Evolutionary conservation across 2,329 filamentous ascomycete species (phyloP).

Genomic region (Sodiomyces alkalinus): DNA sequence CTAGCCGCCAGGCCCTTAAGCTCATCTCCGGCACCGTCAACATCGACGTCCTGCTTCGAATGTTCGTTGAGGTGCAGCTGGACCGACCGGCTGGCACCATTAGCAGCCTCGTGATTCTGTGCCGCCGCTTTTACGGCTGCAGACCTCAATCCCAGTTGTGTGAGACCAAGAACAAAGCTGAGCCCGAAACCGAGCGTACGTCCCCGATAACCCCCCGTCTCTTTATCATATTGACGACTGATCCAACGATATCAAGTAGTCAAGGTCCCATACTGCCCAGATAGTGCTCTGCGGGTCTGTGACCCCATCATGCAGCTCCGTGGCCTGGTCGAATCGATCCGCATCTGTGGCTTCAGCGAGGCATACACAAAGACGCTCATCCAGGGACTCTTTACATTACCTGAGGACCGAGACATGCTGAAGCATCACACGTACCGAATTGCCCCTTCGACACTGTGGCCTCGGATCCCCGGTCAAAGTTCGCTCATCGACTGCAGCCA

Average conservation of each 20-base stretch:
- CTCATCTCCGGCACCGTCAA: constrained; percentile 12
- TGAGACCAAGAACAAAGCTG: too few relatives aligned
- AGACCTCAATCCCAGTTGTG: constrained; percentile 1
- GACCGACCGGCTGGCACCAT: constrained; percentile 10
- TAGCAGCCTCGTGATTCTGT: constrained; percentile 16
- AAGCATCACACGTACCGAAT: constrained; percentile 5
- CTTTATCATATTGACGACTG: neutral
- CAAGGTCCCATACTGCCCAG: constrained; percentile 14
- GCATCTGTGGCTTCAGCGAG: constrained; percentile 21
- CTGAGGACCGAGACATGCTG: neutral
- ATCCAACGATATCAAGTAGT: neutral
- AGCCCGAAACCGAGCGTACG: neutral
- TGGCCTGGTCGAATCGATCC: constrained; percentile 15
- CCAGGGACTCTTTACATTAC: constrained; percentile 11
- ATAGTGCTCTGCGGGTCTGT: constrained; percentile 16
- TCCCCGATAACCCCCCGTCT: too few relatives aligned
- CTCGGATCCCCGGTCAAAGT: constrained; percentile 4
- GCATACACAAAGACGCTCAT: constrained; percentile 14
- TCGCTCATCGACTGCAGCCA: constrained; percentile 4
- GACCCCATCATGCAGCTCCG: constrained; percentile 15
- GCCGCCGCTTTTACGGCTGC: constrained; percentile 17
- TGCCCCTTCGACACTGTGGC: constrained; percentile 5
- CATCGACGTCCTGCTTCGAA: constrained; percentile 12
- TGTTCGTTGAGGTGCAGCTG: constrained; percentile 14
- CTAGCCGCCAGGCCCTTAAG: constrained; percentile 8